Evolutionary conservation across 2,329 filamentous ascomycete species (phyloP).

Genomic region (Tetracladium maxilliforme): DNA sequence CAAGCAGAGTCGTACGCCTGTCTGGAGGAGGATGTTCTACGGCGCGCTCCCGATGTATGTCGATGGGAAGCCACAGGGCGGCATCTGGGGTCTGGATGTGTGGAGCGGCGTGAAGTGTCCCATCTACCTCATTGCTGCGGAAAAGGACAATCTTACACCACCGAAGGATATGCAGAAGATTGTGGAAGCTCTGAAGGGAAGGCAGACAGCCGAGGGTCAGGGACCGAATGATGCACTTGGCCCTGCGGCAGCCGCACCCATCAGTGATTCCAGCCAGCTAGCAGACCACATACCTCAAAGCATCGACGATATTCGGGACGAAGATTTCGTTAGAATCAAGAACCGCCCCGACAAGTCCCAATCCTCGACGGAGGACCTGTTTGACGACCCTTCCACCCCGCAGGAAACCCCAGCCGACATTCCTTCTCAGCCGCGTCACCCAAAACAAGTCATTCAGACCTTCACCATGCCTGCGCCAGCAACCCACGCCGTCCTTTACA

Average conservation of each 20-base stretch:
- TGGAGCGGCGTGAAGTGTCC: slow-evolving; percentile 65
- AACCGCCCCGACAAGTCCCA: slow-evolving; percentile 12
- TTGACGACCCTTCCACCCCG: slow-evolving; percentile 30
- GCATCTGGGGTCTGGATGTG: slow-evolving; percentile 51
- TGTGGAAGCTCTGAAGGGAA: slow-evolving; percentile 20
- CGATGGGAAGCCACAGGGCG: slow-evolving; percentile 36
- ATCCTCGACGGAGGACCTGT: slow-evolving; percentile 20
- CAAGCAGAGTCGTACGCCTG: slow-evolving; percentile 64
- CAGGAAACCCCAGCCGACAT: slow-evolving; percentile 24
- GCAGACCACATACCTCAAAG: slow-evolving; percentile 8
- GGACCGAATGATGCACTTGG: slow-evolving; percentile 1
- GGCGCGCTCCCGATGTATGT: slow-evolving; percentile 51
- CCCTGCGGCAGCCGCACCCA: slow-evolving; percentile 1
- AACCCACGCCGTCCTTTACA: slow-evolving; percentile 74
- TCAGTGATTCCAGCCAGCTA: slow-evolving; percentile 1
- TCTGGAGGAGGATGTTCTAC: slow-evolving; percentile 70
- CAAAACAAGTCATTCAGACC: slow-evolving; percentile 45
- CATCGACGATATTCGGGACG: slow-evolving; percentile 21
- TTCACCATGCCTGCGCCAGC: slow-evolving; percentile 62
- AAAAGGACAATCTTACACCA: slow-evolving; percentile 64
- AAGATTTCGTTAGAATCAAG: slow-evolving; percentile 20
- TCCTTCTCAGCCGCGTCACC: slow-evolving; percentile 31
- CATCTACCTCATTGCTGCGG: slow-evolving; percentile 65
- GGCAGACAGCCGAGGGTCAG: slow-evolving; percentile 7
- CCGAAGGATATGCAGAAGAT: slow-evolving; percentile 58